These are phyloP conservation scores for Rubroboletus pulcherrimus DNA, from an alignment of 768 basidiomycete species.

Conservation along the genomic window DNA sequence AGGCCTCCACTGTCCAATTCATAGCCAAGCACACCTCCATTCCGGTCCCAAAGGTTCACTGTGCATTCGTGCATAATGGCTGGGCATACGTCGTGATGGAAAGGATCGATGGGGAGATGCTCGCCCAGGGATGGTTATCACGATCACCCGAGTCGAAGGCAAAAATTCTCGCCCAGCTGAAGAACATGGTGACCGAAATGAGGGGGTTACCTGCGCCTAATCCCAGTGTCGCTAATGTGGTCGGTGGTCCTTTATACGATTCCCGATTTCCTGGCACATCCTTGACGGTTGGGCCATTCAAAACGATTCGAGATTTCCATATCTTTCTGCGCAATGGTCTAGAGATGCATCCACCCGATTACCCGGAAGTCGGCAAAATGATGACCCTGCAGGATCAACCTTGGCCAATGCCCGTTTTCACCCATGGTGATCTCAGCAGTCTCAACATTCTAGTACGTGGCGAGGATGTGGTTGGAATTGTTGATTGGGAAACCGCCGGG, in stretches of 20 bases:
- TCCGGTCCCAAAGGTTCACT: too few relatives aligned
- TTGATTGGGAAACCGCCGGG: background rate
- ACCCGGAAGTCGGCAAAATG: background rate
- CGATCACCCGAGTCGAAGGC: too few relatives aligned
- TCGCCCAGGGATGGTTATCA: too few relatives aligned
- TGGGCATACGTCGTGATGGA: too few relatives aligned
- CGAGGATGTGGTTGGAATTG: background rate
- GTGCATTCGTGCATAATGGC: too few relatives aligned
- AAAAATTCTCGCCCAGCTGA: background rate
- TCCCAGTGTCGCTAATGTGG: background rate
- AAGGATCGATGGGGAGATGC: too few relatives aligned
- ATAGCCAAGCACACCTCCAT: too few relatives aligned
- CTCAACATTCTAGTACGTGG: background rate
- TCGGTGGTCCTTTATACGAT: background rate
- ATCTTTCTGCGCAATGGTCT: background rate
- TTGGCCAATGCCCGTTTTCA: background rate
- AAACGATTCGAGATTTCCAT: background rate
- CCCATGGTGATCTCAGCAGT: background rate
- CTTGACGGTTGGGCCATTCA: background rate
- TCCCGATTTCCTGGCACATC: background rate
- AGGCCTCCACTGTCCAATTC: too few relatives aligned
- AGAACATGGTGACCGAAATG: background rate
- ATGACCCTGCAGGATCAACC: background rate
- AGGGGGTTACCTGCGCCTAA: background rate
- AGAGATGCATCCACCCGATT: too few relatives aligned